phyloP scores from a whole-genome alignment of 768 basidiomycete species.

The Lentinus brumalis region DNA sequence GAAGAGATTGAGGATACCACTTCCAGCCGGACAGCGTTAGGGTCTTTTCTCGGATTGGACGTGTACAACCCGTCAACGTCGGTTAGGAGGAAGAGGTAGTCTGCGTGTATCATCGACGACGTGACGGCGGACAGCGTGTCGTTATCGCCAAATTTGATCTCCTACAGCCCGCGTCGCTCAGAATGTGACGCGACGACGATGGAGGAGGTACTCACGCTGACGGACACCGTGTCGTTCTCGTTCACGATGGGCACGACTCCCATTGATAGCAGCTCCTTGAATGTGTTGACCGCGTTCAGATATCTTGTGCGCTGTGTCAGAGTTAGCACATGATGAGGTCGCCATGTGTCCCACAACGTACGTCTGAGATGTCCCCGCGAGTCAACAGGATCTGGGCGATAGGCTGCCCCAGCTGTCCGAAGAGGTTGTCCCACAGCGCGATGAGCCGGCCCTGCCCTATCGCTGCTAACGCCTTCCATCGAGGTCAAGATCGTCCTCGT shows the following conservation, averaged over 20 bases:
- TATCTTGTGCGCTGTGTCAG: slow-evolving; percentile 81
- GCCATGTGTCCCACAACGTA: slow-evolving; percentile 38
- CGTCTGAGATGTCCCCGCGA: slow-evolving; percentile 96
- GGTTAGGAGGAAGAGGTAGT: slow-evolving; percentile 94
- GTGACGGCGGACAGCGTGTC: slow-evolving; percentile 98
- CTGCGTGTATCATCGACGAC: slow-evolving; percentile 95
- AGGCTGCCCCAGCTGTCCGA: slow-evolving; percentile 90
- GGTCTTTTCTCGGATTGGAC: slow-evolving; percentile 91
- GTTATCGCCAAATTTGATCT: slow-evolving; percentile 99
- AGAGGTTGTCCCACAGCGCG: slow-evolving; percentile 96
- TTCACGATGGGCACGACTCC: slow-evolving; percentile 98
- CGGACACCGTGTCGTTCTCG: slow-evolving; percentile 98
- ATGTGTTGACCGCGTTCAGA: slow-evolving; percentile 93
- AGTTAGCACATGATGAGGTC: neutral
- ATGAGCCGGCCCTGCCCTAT: slow-evolving; percentile 97
- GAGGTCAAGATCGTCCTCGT: slow-evolving; percentile 20
- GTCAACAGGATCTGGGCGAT: slow-evolving; percentile 95
- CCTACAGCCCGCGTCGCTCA: slow-evolving; percentile 46
- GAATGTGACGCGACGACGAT: neutral
- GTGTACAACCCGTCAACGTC: slow-evolving; percentile 97
- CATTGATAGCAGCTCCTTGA: slow-evolving; percentile 88
- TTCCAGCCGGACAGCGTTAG: slow-evolving; percentile 75
- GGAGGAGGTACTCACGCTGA: slow-evolving; percentile 67
- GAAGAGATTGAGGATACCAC: slow-evolving; percentile 81
- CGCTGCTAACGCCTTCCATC: slow-evolving; percentile 83